Conservation (phyloP, 305 asterid species). For the Fraxinus dipetala region DNA sequence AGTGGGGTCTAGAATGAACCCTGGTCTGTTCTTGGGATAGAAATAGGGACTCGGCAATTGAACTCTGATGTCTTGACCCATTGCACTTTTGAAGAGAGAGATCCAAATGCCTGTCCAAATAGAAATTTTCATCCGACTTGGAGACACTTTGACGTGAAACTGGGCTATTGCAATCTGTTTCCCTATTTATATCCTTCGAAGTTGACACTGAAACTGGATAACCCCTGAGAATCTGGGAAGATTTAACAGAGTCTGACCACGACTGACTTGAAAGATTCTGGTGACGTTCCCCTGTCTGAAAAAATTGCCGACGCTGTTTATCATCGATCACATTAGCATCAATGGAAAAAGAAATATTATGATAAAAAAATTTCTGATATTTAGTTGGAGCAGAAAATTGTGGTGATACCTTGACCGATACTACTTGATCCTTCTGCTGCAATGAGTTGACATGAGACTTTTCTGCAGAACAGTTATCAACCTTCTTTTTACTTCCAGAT, state of each 20-base stretch:
- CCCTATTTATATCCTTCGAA: constrained; percentile 22
- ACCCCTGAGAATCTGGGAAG: constrained; percentile 53
- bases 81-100: constrained; percentile 30
- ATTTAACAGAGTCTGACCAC: constrained; percentile 35
- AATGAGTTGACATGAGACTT: constrained; percentile 32
- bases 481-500: constrained; percentile 31
- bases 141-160: constrained; percentile 21
- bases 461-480: constrained; percentile 25
- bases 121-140: constrained; percentile 21
- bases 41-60: constrained; percentile 21
- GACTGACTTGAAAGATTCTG: constrained; percentile 37
- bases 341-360: constrained; percentile 23
- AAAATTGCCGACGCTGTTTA: constrained; percentile 32
- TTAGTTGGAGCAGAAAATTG: constrained; percentile 48
- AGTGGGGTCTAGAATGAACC: constrained; percentile 9
- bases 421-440: constrained; percentile 31
- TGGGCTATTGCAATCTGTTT: constrained; percentile 21
- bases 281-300: constrained; percentile 31
- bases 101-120: constrained; percentile 17
- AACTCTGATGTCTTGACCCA: constrained; percentile 19
- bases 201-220: constrained; percentile 36
- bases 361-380: constrained; percentile 23
- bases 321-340: constrained; percentile 31
- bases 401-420: constrained; percentile 37
- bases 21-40: constrained; percentile 24